A percentile compares a stretch with the other conserved stretches of the same genome.
Conservation (phyloP, 2,329 filamentous ascomycete genomes). For the Penicillium sp. region DNA sequence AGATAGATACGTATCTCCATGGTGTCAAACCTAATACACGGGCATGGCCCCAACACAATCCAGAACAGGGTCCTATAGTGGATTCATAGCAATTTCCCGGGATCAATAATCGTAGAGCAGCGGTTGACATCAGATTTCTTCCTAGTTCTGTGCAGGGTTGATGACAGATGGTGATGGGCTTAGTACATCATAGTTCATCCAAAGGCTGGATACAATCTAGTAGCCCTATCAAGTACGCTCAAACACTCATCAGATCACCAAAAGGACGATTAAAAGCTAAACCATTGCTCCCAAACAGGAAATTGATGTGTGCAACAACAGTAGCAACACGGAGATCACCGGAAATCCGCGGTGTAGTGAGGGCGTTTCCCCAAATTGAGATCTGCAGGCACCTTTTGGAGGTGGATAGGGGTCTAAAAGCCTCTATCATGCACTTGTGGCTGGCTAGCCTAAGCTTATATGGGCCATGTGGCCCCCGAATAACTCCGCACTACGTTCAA, state of each 20-base stretch:
- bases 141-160: background rate
- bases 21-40: slow-evolving; percentile 12
- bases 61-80: slow-evolving; percentile 1
- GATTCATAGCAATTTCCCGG: background rate
- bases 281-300: background rate
- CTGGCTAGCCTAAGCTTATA: slow-evolving; percentile 16
- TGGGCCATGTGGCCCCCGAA: slow-evolving; percentile 8
- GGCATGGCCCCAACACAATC: background rate
- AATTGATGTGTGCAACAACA: background rate
- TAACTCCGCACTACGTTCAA: slow-evolving; percentile 12
- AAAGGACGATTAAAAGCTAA: background rate
- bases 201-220: background rate
- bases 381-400: slow-evolving; percentile 11
- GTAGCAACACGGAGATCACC: slow-evolving; percentile 10
- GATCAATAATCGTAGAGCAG: background rate
- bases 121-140: background rate
- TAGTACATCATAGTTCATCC: background rate
- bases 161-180: background rate
- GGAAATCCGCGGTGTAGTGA: slow-evolving; percentile 1
- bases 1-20: background rate
- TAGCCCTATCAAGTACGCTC: background rate
- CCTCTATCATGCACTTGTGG: slow-evolving; percentile 7
- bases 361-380: slow-evolving; percentile 10
- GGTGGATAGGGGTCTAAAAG: slow-evolving; percentile 1
- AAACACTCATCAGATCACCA: background rate